Evolutionary conservation across 2,329 filamentous ascomycete species (phyloP).

Genomic region (Colletotrichum gigasporum): DNA sequence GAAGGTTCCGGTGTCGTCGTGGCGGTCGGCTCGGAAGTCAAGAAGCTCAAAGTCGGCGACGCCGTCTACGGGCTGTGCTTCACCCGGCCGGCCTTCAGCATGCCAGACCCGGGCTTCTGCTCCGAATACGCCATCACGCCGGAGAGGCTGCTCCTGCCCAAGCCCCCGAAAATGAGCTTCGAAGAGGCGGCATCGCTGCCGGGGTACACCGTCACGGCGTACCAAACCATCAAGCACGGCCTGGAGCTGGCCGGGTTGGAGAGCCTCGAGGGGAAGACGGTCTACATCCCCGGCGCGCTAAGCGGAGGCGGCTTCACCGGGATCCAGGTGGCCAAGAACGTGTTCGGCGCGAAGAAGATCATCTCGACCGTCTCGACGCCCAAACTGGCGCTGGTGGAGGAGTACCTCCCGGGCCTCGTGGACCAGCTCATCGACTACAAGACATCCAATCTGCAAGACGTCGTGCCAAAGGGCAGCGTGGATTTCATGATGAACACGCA

Average conservation of each 20-base stretch:
- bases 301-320: constrained; percentile 56
- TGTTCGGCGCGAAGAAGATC: constrained; percentile 56
- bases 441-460: constrained; percentile 46
- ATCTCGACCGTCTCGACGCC: constrained; percentile 62
- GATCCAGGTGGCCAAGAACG: constrained; percentile 60
- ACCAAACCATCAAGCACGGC: constrained; percentile 53
- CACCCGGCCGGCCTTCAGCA: constrained; percentile 47
- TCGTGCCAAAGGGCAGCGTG: constrained; percentile 51
- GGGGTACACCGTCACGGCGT: constrained; percentile 50
- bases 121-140: constrained; percentile 51
- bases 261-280: constrained; percentile 58
- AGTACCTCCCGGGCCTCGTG: constrained; percentile 52
- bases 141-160: constrained; percentile 45
- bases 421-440: constrained; percentile 64
- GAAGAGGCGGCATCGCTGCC: constrained; percentile 49
- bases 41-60: constrained; percentile 17
- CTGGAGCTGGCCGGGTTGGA: constrained; percentile 46
- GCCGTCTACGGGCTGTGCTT: constrained; percentile 46
- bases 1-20: constrained; percentile 16
- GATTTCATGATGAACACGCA: constrained; percentile 63
- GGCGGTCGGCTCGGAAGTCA: not conserved
- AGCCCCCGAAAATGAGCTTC: constrained; percentile 42
- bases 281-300: constrained; percentile 60
- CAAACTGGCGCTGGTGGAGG: constrained; percentile 56
- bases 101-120: constrained; percentile 41